Evolutionary conservation across 257 asterid genomes (phyloP).

Genomic region (Penstemon barbatus): DNA sequence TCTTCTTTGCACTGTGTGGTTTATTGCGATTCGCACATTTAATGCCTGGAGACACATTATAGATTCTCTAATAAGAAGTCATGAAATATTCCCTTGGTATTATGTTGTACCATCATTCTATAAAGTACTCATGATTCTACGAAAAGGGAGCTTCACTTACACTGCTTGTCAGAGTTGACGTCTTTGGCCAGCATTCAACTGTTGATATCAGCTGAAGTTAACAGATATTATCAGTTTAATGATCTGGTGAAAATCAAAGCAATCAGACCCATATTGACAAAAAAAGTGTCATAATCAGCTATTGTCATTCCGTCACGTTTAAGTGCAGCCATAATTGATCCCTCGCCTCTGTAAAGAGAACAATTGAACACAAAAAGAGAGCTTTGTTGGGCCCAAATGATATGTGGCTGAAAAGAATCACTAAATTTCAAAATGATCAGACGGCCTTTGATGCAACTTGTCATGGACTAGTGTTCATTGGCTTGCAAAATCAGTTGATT

Average conservation of each 20-base stretch:
- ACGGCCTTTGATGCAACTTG: not conserved
- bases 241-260: not conserved
- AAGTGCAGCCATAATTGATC: conserved; percentile 1
- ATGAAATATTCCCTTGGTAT: conserved; percentile 5
- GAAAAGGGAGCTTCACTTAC: not conserved
- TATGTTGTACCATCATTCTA: conserved; percentile 5
- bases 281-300: not conserved
- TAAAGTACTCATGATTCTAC: not conserved
- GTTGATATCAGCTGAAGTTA: not conserved
- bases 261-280: not conserved
- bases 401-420: not conserved
- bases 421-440: not conserved
- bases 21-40: conserved; percentile 12
- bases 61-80: conserved; percentile 10
- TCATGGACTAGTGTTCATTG: not conserved
- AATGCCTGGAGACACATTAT: not conserved
- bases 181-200: not conserved
- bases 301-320: not conserved
- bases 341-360: not conserved
- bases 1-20: not conserved
- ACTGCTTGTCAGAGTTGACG: not conserved
- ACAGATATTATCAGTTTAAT: not conserved
- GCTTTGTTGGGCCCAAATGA: conserved; percentile 5
- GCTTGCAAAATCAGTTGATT: not conserved
- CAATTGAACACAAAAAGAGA: not conserved